A percentile compares a stretch with the other conserved stretches of the same genome.
These are phyloP conservation scores for Fusarium camptoceras DNA, from an alignment of 2,329 filamentous ascomycete genomes.

Conservation along the genomic window DNA sequence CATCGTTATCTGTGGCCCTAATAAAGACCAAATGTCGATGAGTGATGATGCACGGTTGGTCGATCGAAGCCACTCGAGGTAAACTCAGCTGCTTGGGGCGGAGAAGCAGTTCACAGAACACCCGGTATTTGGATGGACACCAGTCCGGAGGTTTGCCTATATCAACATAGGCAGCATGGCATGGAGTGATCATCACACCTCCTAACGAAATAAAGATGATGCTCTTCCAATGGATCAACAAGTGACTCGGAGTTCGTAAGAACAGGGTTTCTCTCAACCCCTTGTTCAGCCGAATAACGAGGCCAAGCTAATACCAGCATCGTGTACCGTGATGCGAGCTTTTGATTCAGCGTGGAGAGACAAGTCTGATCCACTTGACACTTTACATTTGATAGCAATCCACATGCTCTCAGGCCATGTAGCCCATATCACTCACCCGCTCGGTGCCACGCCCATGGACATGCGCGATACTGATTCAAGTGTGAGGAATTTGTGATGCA, in stretches of 20 bases:
- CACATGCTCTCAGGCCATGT: constrained; percentile 17
- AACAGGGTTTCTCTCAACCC: constrained; percentile 15
- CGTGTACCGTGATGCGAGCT: constrained; percentile 18
- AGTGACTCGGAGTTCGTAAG: constrained; percentile 7
- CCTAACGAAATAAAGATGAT: constrained; percentile 10
- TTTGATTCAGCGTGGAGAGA: constrained; percentile 27
- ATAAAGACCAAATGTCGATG: constrained; percentile 12
- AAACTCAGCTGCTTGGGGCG: constrained; percentile 8
- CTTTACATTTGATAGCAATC: constrained; percentile 41
- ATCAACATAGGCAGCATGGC: constrained; percentile 10
- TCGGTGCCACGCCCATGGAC: constrained; percentile 15
- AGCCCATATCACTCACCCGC: constrained; percentile 13
- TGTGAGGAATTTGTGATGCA: constrained; percentile 37
- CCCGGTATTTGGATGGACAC: not conserved
- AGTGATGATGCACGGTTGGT: constrained; percentile 15
- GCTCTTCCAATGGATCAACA: constrained; percentile 20
- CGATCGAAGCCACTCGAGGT: constrained; percentile 20
- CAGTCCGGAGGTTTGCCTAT: constrained; percentile 18
- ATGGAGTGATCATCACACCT: constrained; percentile 4
- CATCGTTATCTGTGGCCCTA: not conserved
- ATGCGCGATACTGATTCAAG: constrained; percentile 22
- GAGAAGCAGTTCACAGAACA: not conserved
- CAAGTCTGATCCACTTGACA: constrained; percentile 39
- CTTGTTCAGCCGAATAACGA: constrained; percentile 9
- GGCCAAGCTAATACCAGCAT: constrained; percentile 10